phyloP scores from a whole-genome alignment of 2,329 filamentous ascomycete genomes.

The Ophiosphaerella herpotricha region DNA sequence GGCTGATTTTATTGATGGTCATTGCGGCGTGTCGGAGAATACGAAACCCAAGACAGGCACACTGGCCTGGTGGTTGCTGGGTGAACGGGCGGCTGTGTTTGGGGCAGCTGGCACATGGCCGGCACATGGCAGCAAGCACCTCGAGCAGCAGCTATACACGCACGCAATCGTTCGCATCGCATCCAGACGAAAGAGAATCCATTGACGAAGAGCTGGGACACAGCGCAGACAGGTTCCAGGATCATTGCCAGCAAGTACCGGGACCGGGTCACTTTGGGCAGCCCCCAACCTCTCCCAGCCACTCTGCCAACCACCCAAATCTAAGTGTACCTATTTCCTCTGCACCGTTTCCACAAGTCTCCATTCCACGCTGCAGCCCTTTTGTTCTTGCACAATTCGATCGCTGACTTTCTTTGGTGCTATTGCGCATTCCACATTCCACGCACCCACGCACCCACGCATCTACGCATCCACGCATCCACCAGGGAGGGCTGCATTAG shows the following conservation, averaged over 20 bases:
- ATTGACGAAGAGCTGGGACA: background rate
- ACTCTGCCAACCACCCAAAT: conserved; percentile 23
- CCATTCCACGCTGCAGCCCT: background rate
- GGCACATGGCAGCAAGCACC: conserved; percentile 3
- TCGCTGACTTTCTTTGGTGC: conserved; percentile 9
- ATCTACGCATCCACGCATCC: background rate
- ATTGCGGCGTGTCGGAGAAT: conserved; percentile 1
- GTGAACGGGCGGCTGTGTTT: conserved; percentile 13
- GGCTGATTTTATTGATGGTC: background rate
- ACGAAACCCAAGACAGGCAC: background rate
- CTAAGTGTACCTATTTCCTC: conserved; percentile 40
- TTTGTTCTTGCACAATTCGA: conserved; percentile 16
- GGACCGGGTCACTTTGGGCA: conserved; percentile 8
- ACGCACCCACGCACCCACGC: too few species aligned
- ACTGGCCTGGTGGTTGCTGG: conserved; percentile 13
- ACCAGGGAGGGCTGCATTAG: conserved; percentile 13
- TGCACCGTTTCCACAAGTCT: conserved; percentile 5
- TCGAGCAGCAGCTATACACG: conserved; percentile 2
- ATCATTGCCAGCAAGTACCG: conserved; percentile 7
- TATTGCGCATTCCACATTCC: conserved; percentile 1
- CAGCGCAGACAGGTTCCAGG: background rate
- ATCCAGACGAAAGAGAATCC: background rate
- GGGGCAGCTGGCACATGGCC: conserved; percentile 1
- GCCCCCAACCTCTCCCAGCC: conserved; percentile 37
- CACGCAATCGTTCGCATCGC: conserved; percentile 1